Evolutionary conservation across 2,329 filamentous ascomycete genomes (phyloP).

Genomic region (Lachnellula arida): DNA sequence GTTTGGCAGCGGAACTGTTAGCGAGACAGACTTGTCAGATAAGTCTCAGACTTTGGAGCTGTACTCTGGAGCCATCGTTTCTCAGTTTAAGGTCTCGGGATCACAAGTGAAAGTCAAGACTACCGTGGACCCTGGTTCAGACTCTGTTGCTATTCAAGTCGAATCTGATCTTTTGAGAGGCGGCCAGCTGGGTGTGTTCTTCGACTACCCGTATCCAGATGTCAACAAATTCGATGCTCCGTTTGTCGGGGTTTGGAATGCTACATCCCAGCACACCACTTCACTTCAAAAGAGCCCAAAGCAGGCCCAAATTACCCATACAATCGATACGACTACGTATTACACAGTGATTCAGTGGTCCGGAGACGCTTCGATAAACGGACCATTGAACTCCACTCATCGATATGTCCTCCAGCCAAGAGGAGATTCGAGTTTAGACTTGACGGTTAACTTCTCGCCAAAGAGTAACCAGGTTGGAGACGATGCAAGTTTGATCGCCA

Average conservation of each 20-base stretch:
- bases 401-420: constrained; percentile 19
- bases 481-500: background rate
- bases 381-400: constrained; percentile 15
- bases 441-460: constrained; percentile 20
- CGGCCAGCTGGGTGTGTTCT: constrained; percentile 34
- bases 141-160: constrained; percentile 36
- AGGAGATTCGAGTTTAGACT: constrained; percentile 1
- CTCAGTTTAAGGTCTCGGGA: constrained; percentile 33
- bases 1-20: constrained; percentile 32
- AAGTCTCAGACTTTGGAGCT: constrained; percentile 35
- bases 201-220: constrained; percentile 41
- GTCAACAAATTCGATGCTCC: constrained; percentile 41
- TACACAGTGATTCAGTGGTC: constrained; percentile 29
- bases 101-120: constrained; percentile 34
- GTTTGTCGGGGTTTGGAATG: constrained; percentile 39
- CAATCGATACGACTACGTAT: constrained; percentile 37
- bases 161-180: constrained; percentile 34
- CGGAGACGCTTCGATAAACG: constrained; percentile 11
- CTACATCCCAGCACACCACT: constrained; percentile 37
- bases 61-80: constrained; percentile 38
- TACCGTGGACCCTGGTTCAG: constrained; percentile 36
- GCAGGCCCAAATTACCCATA: constrained; percentile 34
- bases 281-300: constrained; percentile 12
- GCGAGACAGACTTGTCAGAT: constrained; percentile 27
- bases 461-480: background rate